These are phyloP conservation scores for Grosmannia penicillata DNA, from an alignment of 2,329 filamentous ascomycete species.

Conservation along the genomic window DNA sequence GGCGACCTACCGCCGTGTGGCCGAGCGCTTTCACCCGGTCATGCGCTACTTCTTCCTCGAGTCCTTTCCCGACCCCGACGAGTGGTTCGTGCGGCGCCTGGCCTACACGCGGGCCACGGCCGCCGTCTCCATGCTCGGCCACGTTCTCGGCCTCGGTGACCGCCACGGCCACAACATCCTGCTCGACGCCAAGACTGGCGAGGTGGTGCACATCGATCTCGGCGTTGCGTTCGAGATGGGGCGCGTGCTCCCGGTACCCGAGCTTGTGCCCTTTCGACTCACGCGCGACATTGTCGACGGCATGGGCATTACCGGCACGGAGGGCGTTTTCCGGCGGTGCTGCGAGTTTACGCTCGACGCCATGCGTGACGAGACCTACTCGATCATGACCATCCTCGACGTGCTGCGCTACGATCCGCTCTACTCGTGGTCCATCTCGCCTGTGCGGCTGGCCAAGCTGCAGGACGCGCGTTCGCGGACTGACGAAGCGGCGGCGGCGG, in stretches of 20 bases:
- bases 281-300: constrained; percentile 92
- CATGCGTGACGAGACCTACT: constrained; percentile 85
- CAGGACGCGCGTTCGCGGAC: constrained; percentile 39
- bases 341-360: constrained; percentile 96
- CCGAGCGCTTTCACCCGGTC: constrained; percentile 75
- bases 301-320: constrained; percentile 89
- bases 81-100: constrained; percentile 82
- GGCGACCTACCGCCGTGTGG: constrained; percentile 61
- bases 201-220: constrained; percentile 93
- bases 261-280: constrained; percentile 88
- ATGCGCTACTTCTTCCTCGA: constrained; percentile 98
- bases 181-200: constrained; percentile 75
- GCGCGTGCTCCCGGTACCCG: constrained; percentile 84
- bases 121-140: constrained; percentile 86
- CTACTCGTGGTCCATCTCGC: constrained; percentile 87
- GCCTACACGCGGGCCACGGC: constrained; percentile 90
- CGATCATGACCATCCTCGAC: constrained; percentile 97
- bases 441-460: constrained; percentile 47
- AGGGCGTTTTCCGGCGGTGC: constrained; percentile 93
- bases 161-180: constrained; percentile 95
- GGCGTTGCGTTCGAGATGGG: constrained; percentile 96
- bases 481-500: constrained; percentile 20
- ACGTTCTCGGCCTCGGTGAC: constrained; percentile 85
- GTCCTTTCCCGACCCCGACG: constrained; percentile 80
- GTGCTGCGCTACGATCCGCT: constrained; percentile 96